Base-by-base conservation (phyloP, 2,329 filamentous ascomycete genomes). In the Neofusicoccum kwambonambiense region DNA sequence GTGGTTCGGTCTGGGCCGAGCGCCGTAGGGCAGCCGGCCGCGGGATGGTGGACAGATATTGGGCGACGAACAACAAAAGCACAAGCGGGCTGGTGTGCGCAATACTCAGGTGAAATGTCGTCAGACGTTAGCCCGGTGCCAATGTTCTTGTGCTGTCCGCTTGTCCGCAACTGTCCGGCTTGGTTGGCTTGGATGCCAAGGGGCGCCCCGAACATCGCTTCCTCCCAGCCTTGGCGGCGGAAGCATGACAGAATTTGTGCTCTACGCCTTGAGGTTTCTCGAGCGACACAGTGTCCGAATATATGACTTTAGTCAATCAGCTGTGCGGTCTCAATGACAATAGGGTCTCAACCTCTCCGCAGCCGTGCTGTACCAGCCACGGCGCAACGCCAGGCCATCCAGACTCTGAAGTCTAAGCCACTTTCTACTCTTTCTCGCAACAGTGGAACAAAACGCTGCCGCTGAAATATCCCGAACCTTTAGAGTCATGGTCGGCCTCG, bases 181-280 rank as follows among this genome's bases (percentile, higher is more conserved):
- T 58, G 54, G 41, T n/a, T 60, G 56, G 27, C 56, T 60, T 47
- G 56, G 41, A 22, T 37, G 56, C 56, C 56, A 60, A 60, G 56
- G 42, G 31, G 22, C 27, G 54, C 27, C 22, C 45, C 22, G 39
- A n/a, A 35, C 15, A 27, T 11, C 11, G 45, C 19, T 22, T 49
- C 45, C 45, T 27, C 19, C 54, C 9, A 11, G 37, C 19, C 54
- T 58, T 58, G 54, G 54, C 54, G 52, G 22, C 19, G 31, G 39
- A 17, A 27, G 9, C 52, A 44, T 58, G 39, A 45, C 22, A n/a
- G 15, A 31, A 3, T 12, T 17, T 4, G 19, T 17, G 17, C 8
- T 39, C 51, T 22, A 13, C 35, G 17, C 19, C 11, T 11, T 15
- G 13, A 13, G 5, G 3, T 31, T 19, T 42, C n/a, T 11, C n/a